Conservation (phyloP, 2,329 filamentous ascomycete species). For the Aspergillus pseudoviridinutans region DNA sequence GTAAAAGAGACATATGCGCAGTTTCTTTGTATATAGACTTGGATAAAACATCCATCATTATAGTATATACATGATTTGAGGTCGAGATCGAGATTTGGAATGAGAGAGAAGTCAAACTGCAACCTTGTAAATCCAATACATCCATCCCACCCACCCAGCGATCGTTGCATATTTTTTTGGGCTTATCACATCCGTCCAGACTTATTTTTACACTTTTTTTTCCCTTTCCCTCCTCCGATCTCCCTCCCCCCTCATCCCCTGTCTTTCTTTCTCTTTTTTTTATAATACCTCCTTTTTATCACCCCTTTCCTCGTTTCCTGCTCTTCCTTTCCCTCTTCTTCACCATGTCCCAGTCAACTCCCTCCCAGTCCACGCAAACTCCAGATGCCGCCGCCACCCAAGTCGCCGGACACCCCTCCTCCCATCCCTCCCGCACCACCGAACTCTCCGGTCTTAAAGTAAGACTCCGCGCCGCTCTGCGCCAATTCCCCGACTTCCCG, state of each 20-base stretch:
- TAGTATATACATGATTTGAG: not conserved
- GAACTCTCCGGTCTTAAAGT: conserved; percentile 62
- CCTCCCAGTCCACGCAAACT: conserved; percentile 19
- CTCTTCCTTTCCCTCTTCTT: conserved; percentile 14
- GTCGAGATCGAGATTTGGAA: not conserved
- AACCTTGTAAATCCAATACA: conserved; percentile 7
- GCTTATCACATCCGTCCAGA: conserved; percentile 14
- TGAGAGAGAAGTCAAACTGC: not conserved
- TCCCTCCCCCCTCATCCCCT: conserved; percentile 12
- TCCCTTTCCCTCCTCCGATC: conserved; percentile 3
- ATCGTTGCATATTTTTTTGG: conserved; percentile 2
- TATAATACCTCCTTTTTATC: conserved; percentile 10
- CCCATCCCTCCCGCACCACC: conserved; percentile 45
- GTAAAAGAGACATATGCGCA: not conserved
- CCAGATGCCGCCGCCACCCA: conserved; percentile 41
- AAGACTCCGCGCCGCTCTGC: conserved; percentile 68
- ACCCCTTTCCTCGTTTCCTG: conserved; percentile 11
- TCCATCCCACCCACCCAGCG: not conserved
- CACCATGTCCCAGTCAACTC: conserved; percentile 39
- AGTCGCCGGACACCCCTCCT: conserved; percentile 41
- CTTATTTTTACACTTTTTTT: conserved; percentile 15
- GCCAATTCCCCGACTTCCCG: conserved; percentile 89
- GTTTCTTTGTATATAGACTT: not conserved
- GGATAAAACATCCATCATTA: not conserved
- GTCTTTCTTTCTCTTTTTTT: conserved; percentile 10